A percentile compares a stretch with the other conserved stretches of the same genome.
phyloP scores from a whole-genome alignment of 2,329 filamentous ascomycete genomes.

The Fusarium nisikadoi region DNA sequence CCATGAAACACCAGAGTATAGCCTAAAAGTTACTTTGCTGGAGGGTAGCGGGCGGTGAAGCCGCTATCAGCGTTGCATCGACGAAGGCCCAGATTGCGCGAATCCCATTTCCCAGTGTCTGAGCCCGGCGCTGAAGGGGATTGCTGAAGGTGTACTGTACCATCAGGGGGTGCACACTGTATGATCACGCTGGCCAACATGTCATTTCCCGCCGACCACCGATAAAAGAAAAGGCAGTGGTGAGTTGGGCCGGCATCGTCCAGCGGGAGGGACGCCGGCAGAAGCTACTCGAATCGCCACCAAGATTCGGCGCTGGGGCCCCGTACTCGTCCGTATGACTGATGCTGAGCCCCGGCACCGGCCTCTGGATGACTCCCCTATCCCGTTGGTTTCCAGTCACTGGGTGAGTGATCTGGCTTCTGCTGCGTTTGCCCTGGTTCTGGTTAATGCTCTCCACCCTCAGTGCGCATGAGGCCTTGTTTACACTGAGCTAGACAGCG shows the following conservation, averaged over 20 bases:
- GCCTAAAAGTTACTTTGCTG: slow-evolving; percentile 28
- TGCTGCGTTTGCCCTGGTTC: not conserved
- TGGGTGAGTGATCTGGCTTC: slow-evolving; percentile 15
- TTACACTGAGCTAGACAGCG: slow-evolving; percentile 21
- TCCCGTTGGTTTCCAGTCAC: slow-evolving; percentile 4
- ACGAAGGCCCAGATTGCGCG: slow-evolving; percentile 37
- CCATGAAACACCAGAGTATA: not conserved
- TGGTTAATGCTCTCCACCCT: slow-evolving; percentile 18
- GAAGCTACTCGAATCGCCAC: slow-evolving; percentile 42
- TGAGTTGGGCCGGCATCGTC: slow-evolving; percentile 9
- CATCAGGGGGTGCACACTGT: slow-evolving; percentile 23
- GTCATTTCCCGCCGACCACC: slow-evolving; percentile 42
- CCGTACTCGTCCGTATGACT: slow-evolving; percentile 37
- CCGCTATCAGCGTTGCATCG: slow-evolving; percentile 37
- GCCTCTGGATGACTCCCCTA: slow-evolving; percentile 33
- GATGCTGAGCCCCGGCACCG: slow-evolving; percentile 33
- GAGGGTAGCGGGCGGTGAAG: slow-evolving; percentile 39
- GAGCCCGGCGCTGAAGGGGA: slow-evolving; percentile 9
- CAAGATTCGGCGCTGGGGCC: slow-evolving; percentile 29
- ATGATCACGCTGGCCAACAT: slow-evolving; percentile 43
- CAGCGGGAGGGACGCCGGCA: slow-evolving; percentile 11
- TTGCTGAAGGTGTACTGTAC: slow-evolving; percentile 21
- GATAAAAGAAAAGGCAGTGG: not conserved
- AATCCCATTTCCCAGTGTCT: slow-evolving; percentile 30
- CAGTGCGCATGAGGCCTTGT: slow-evolving; percentile 27